Conservation (phyloP, 306 rosid species). For the Potentilla sterilis region DNA sequence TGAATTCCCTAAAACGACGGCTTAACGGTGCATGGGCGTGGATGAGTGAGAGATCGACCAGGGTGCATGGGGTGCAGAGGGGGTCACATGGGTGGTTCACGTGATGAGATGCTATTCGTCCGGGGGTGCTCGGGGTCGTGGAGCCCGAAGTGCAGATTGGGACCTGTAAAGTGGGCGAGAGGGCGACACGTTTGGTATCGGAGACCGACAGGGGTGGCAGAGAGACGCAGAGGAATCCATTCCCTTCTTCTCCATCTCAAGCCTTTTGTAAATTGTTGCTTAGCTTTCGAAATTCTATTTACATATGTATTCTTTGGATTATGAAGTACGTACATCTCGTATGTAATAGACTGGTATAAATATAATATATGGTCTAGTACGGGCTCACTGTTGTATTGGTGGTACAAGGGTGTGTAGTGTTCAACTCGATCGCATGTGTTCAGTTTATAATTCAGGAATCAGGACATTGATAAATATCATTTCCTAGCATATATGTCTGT, state of each 20-base stretch:
- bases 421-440: not conserved
- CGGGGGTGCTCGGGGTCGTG: constrained; percentile 17
- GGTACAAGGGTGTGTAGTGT: not conserved
- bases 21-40: constrained; percentile 21
- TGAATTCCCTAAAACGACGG: constrained; percentile 27
- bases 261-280: constrained; percentile 10
- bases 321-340: not conserved
- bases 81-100: constrained; percentile 53
- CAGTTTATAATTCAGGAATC: not conserved
- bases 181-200: constrained; percentile 38
- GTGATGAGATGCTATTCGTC: constrained; percentile 51
- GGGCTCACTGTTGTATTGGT: not conserved
- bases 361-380: not conserved
- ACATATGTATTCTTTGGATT: constrained; percentile 17
- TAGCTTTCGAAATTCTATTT: not conserved
- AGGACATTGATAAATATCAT: not conserved
- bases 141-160: not conserved
- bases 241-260: constrained; percentile 6
- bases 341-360: not conserved
- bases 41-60: not conserved
- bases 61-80: constrained; percentile 8
- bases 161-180: constrained; percentile 31
- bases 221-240: constrained; percentile 49
- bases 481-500: not conserved
- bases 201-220: constrained; percentile 39